Percentiles rank a stretch among this genome's conserved stretches.
These are phyloP conservation scores for Zoysia pacifica DNA, from an alignment of 176 grass and related monocot genomes.

Conservation along the genomic window DNA sequence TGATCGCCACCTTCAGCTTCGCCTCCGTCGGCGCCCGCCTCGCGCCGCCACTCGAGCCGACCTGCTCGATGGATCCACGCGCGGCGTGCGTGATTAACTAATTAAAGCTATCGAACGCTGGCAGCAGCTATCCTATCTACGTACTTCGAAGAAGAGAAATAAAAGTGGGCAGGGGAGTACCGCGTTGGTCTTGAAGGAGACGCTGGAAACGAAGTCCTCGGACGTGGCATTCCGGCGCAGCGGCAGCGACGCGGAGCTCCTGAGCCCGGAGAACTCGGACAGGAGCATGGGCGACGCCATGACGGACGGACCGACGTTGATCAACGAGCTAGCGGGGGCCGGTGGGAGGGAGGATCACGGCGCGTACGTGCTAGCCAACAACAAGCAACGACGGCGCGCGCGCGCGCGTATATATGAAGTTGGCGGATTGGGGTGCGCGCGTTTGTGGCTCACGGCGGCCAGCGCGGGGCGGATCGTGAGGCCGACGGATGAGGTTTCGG, in stretches of 20 bases:
- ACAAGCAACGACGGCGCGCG: conserved; percentile 29
- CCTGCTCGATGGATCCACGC: conserved; percentile 13
- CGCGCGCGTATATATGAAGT: conserved; percentile 38
- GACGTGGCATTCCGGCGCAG: conserved; percentile 53
- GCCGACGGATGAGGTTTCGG: conserved; percentile 57
- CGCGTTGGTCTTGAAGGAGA: conserved; percentile 60
- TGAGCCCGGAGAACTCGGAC: conserved; percentile 66
- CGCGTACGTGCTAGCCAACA: conserved; percentile 5
- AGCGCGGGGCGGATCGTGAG: conserved; percentile 38
- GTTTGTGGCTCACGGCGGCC: conserved; percentile 36
- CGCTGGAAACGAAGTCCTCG: conserved; percentile 58
- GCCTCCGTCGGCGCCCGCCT: conserved; percentile 63
- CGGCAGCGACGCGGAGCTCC: conserved; percentile 50
- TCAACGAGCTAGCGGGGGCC: neutral
- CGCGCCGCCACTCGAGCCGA: conserved; percentile 40
- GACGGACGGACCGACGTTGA: neutral
- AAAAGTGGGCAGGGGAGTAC: conserved; percentile 2
- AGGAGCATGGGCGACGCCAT: conserved; percentile 69
- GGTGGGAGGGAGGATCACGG: neutral
- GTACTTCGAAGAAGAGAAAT: too few relatives aligned
- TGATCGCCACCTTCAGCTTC: conserved; percentile 90
- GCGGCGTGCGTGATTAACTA: too few relatives aligned
- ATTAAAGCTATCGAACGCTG: too few relatives aligned
- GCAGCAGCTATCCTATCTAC: too few relatives aligned
- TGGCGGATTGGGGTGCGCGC: conserved; percentile 20